Conservation (phyloP, 2,329 filamentous ascomycete genomes). For the Camillea tinctor region DNA sequence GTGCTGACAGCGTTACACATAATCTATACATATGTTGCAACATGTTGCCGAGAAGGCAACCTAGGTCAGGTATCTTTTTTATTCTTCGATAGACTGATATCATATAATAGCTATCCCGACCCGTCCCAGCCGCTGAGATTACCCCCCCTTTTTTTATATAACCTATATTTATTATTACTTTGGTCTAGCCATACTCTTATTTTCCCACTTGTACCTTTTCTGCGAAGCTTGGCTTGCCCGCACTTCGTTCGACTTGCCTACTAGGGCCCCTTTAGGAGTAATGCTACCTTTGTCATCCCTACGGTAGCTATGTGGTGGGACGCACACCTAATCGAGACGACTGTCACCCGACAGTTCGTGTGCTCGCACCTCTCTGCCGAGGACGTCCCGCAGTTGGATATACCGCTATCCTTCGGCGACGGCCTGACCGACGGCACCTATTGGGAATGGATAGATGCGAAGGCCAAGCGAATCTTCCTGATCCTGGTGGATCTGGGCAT, state of each 20-base stretch:
- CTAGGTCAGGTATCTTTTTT: no score
- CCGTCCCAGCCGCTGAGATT: constrained; percentile 13
- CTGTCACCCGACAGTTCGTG: constrained; percentile 68
- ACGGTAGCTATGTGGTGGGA: constrained; percentile 64
- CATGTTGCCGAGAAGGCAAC: not conserved
- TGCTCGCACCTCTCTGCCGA: constrained; percentile 61
- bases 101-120: constrained; percentile 12
- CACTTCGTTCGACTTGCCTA: constrained; percentile 12
- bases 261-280: constrained; percentile 20
- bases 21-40: constrained; percentile 11
- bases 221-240: constrained; percentile 12
- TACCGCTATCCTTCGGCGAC: constrained; percentile 65
- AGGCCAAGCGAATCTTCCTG: constrained; percentile 68
- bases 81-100: not conserved
- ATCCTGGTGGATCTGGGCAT: constrained; percentile 68
- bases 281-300: constrained; percentile 25
- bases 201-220: constrained; percentile 6
- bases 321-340: constrained; percentile 64
- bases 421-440: constrained; percentile 71
- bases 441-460: constrained; percentile 72
- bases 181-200: constrained; percentile 7
- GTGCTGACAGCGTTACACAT: constrained; percentile 22
- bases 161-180: constrained; percentile 1
- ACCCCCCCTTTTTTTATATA: constrained; percentile 4
- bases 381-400: constrained; percentile 61